phyloP scores from a whole-genome alignment of 768 basidiomycete genomes.

The Dentipellis sp. region DNA sequence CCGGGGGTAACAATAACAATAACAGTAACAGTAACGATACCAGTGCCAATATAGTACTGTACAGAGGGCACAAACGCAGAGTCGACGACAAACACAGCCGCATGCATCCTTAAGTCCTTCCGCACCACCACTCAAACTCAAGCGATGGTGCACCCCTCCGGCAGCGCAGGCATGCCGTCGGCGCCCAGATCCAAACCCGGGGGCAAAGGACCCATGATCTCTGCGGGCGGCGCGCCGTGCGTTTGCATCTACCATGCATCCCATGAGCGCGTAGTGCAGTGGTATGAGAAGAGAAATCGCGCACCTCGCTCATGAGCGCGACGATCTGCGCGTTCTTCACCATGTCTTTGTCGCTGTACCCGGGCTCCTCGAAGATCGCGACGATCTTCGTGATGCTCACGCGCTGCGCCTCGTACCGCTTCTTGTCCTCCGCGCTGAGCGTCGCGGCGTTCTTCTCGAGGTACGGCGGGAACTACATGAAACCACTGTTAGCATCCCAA shows the following conservation, averaged over 20 bases:
- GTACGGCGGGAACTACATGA: conserved; percentile 65
- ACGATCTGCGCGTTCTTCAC: conserved; percentile 40
- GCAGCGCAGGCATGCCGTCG: conserved; percentile 45
- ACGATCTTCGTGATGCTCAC: conserved; percentile 48
- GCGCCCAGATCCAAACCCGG: conserved; percentile 49
- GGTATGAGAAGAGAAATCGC: conserved; percentile 3
- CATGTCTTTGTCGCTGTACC: conserved; percentile 47
- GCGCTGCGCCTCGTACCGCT: conserved; percentile 58
- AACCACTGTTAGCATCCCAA: no score
- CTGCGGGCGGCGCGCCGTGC: conserved; percentile 67
- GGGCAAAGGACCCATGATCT: conserved; percentile 79
- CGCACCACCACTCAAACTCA: conserved; percentile 1
- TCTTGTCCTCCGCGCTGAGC: conserved; percentile 47
- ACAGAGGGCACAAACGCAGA: no score
- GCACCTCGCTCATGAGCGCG: conserved; percentile 69
- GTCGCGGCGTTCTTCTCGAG: conserved; percentile 45
- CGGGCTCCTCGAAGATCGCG: conserved; percentile 51
- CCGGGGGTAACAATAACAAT: background rate
- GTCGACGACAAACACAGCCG: no score
- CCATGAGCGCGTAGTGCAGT: background rate
- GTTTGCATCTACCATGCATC: conserved; percentile 55
- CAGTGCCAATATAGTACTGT: no score
- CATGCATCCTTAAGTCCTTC: no score
- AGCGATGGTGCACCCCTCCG: conserved; percentile 26
- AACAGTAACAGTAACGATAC: no score